Evolutionary conservation across 2,329 filamentous ascomycete genomes (phyloP), one percentile per base, ranked within the genome.

Genomic region (Scedosporium boydii): DNA sequence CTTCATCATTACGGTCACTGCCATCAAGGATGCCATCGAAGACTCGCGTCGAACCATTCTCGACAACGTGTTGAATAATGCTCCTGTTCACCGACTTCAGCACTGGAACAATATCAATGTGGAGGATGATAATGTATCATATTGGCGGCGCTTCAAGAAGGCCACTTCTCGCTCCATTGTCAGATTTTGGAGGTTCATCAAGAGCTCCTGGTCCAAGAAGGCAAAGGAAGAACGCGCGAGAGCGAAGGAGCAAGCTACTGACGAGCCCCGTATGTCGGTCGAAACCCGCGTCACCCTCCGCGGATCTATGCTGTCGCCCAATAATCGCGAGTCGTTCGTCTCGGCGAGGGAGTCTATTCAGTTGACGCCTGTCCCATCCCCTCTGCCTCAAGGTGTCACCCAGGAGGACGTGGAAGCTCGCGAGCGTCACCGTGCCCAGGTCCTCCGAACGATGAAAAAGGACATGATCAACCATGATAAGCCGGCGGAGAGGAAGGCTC

Each of bases 31-130:
- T 73, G 95, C 87, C 18, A 88, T 98, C 66, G 95, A 99, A 76
- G 95, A 99, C 76, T 98, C 91, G 80, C 85, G 95, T 68, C 84
- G 95, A 75, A 98, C 93, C 0, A 80, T 92, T 51, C 86, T 97
- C 53, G 95, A 99, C 72, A 96, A 88, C 66, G 90, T 96, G 70
- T 82, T 99, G 65, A 99, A 99, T 76, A 98, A 99, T 72, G 95
- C 95, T 2, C 90, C 93, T 0, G 91, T 98, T 9, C 93, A 99
- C 75, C 87, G 93, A 64, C 80, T 99, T 21, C 80, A 91, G 12
- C 88, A 93, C 65, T 98, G 90, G 87, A 83, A 88, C 67, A 99
- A 99, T 69, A 92, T 97, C 68, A 99, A 99, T 68, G 91, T 93
- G 14, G 86, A 89, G 46, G 90, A 92, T 67, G 93, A 97, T 69